These are phyloP conservation scores for Claviceps digitariae DNA, from an alignment of 2,329 filamentous ascomycete genomes.

Conservation along the genomic window DNA sequence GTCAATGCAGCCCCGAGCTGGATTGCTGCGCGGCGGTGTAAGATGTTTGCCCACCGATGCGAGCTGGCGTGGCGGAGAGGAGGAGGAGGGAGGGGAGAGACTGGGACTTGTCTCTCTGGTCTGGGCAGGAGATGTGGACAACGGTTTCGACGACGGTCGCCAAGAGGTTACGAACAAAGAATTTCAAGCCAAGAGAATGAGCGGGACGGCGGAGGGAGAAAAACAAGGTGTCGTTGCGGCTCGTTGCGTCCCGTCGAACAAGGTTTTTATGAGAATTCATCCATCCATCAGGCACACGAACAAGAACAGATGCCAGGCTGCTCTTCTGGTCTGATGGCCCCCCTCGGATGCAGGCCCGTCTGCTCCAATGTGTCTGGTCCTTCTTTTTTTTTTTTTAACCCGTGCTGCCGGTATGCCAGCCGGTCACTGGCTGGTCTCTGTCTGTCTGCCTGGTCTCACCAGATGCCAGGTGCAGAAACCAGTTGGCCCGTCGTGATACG, in stretches of 20 bases:
- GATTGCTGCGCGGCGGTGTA: not conserved
- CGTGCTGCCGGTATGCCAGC: not conserved
- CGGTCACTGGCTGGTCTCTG: not conserved
- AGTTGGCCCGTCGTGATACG: not conserved
- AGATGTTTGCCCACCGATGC: not conserved
- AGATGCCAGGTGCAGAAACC: not conserved
- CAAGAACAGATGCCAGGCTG: not conserved
- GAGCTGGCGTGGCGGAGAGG: not conserved
- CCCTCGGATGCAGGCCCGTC: not conserved
- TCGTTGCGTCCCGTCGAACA: not conserved
- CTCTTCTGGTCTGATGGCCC: too few relatives aligned
- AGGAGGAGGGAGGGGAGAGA: not conserved
- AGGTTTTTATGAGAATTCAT: not conserved
- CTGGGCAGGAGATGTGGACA: not conserved
- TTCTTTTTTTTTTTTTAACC: not conserved
- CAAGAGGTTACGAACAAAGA: not conserved
- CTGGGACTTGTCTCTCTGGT: not conserved
- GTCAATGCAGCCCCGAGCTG: not conserved
- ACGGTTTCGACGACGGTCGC: not conserved
- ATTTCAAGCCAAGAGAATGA: not conserved
- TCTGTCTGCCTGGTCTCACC: not conserved
- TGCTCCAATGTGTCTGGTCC: not conserved
- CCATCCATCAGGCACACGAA: not conserved
- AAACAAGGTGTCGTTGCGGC: not conserved
- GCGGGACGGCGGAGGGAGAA: too few relatives aligned